Base-by-base conservation (phyloP, 305 asterid genomes). In the Rubia peregrina region DNA sequence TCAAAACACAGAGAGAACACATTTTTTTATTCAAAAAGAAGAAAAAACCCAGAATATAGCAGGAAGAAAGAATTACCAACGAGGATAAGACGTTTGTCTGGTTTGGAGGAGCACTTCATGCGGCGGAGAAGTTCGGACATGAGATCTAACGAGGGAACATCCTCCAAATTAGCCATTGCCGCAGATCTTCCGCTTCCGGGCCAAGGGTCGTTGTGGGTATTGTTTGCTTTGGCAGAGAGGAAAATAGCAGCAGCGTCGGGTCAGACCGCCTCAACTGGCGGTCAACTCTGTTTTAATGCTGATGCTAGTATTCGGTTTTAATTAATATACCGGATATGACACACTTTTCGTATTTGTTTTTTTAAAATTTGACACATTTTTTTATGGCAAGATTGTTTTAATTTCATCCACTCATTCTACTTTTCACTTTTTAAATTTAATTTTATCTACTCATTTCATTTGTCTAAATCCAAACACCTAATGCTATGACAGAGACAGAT, bases 121-220 rank as follows among this genome's bases (percentile, higher is more conserved):
- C 96, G 92, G 76, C 88, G 92, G 69, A 85, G 90, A 51, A 89
- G 81, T 81, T 87, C 95, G 79, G 87, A 67, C 92, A 85, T 89
- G 67, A 89, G 88, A 84, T 85, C 89, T 60, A 80, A 75, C 24
- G 92, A 85, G 5, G 85, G 84, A 63, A 87, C 85, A 73, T 87
- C 90, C 72, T 89, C 95, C 74, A 77, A 68, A 49, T 56, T 68
- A 61, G 55, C 61, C 62, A 36, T 67, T 56, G 48, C 36, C 19
- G 19, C 71, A 60, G 53, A 64, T 73, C 64, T 64, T n/a, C 42
- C 48, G 14, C 38, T 9, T 44, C 19, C 11, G 3, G 70, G 33
- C 9, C n/a, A 33, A 59, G 49, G 62, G 12, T 46, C 2, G 6
- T 36, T 71, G 56, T 30, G 17, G 55, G 21, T n/a, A 7, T 33